Evolutionary conservation across 2,329 filamentous ascomycete genomes (phyloP), one percentile per base, ranked within the genome.

Genomic region (Myriosclerotinia scirpicola): DNA sequence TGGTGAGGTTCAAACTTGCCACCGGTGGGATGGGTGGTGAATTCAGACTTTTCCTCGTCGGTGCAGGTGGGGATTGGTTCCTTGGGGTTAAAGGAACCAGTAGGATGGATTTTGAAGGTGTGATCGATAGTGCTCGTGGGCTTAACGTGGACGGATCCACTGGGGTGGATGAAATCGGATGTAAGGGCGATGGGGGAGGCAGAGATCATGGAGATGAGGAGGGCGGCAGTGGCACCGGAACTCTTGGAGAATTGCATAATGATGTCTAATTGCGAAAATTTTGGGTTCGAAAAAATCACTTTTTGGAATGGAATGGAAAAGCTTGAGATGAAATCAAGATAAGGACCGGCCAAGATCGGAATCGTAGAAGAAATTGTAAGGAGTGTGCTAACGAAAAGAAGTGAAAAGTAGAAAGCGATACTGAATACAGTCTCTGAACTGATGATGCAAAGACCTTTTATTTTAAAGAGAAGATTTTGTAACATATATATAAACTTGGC

Each of bases 171-270:
- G 4, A 15, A 11, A 48, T 60, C 56, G 30, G 30, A 48, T 7
- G 7, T 60, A 15, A 48, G 42, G 6, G 56, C 42, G 12, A 64
- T 55, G 12, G 61, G 61, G 22, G 61, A 64, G 12, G 61, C 61
- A 3, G 50, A 55, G 26, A 64, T 64, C 26, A 64, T 46, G 20
- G 61, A 64, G 38, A 64, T 55, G 3, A 64, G 50, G 20, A 64
- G 61, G 1, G 48, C 61, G 50, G 38, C 50, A 11, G 61, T 64
- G 44, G 50, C 61, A 12, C 50, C 8, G 26, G 38, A 64, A n/a
- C 55, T 64, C 26, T 56, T 64, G 26, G 61, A 34, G 38, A 55
- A 64, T n/a, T 64, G 50, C 50, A 64, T 64, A 14, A 17, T 55
- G 38, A 46, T 48, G 30, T 36, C 12, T 48, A 36, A 22, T 15